These are phyloP conservation scores for Candida ipomoeae DNA, from an alignment of 805 yeast species.

Conservation along the genomic window DNA sequence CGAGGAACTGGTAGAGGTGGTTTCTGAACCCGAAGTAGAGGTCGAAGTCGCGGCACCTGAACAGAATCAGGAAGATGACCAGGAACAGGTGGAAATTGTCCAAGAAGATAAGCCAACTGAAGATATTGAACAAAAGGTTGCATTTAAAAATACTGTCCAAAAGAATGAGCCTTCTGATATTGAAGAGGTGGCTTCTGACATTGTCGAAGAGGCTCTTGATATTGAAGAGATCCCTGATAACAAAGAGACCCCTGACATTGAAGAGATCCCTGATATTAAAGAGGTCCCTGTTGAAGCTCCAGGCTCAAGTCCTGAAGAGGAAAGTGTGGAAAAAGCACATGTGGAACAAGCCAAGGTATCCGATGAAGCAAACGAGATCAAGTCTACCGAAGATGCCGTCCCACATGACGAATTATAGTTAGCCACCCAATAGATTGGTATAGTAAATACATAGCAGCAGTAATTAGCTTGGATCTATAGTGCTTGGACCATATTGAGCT, in stretches of 20 bases:
- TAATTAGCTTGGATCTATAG: no score
- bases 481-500: no score
- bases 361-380: background rate
- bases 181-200: no score
- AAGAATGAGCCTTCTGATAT: no score
- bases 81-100: background rate
- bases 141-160: background rate
- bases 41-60: background rate
- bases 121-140: background rate
- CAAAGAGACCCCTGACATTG: background rate
- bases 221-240: background rate
- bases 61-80: background rate
- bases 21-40: background rate
- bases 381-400: background rate
- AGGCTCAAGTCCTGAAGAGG: background rate
- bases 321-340: background rate
- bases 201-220: background rate
- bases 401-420: conserved; percentile 1
- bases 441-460: no score
- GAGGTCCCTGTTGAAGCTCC: background rate
- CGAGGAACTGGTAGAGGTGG: background rate
- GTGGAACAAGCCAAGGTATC: no score
- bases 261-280: background rate
- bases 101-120: background rate
- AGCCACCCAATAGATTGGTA: background rate